Evolutionary conservation across 768 basidiomycete species (phyloP), one percentile per base, ranked within the genome.

Genomic region (Phallus indusiatus): DNA sequence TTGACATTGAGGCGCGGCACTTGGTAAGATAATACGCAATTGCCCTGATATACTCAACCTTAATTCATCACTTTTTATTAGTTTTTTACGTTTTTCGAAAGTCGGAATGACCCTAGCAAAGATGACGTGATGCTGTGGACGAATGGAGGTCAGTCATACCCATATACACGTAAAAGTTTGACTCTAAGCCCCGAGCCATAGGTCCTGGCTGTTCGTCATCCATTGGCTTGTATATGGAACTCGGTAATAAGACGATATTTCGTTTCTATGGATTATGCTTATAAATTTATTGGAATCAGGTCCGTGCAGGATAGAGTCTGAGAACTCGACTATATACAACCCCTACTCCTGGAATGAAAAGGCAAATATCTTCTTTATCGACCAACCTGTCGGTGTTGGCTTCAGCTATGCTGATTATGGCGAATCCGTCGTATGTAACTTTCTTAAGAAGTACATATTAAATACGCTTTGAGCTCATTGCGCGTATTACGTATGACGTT

Each of bases 171-270:
- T 14, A 51, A 4, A 51, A 34, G 50, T 12, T 6, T 12, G 14
- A 51, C 12, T 11, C 14, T 20, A 22, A 22, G 22, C 18, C 11
- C 50, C 18, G 20, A 34, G 14, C 33, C 5, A 4, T 42, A 64
- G 86, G 85, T 55, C 82, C 82, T 0, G 82, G 81, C 12, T 81
- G 81, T 59, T 76, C 75, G 6, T 76, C 76, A 12, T 75, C 83
- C 5, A 72, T 86, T 1, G 88, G 86, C 1, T 73, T 89, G 8
- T 77, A 88, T 61, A 86, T 87, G 77, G 88, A 88, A 68, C 73
- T 81, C 14, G 58, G 78, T 75, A 36, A 12, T 61, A n/a, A 21
- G n/a, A 14, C 18, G 36, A 48, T 34, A 57, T 21, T 54, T 56
- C 10, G 36, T 60, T 20, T 17, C 5, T 5, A 18, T 8, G 34